Conservation (phyloP, 495 filamentous ascomycete genomes). For the Cladorrhinum samala region DNA sequence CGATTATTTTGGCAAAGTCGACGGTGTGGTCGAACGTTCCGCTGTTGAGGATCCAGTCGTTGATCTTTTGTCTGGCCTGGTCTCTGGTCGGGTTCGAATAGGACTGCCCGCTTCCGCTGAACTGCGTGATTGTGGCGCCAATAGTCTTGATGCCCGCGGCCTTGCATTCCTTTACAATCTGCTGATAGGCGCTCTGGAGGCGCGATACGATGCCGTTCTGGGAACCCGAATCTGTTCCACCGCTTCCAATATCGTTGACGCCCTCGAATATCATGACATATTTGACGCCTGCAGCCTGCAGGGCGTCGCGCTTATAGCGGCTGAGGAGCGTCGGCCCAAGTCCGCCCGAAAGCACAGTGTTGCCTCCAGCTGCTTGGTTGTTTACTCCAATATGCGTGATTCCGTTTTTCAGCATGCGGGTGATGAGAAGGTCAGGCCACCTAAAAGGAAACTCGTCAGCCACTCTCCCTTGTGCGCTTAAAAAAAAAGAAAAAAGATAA, state of each 20-base stretch:
- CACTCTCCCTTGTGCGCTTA: too few relatives aligned
- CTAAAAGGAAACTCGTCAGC: too few relatives aligned
- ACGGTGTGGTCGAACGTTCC: constrained; percentile 56
- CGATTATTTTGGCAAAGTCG: constrained; percentile 56
- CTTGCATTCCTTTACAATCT: constrained; percentile 54
- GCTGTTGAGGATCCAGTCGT: constrained; percentile 54
- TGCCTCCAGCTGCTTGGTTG: constrained; percentile 72
- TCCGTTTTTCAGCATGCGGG: constrained; percentile 44
- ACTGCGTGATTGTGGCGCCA: constrained; percentile 65
- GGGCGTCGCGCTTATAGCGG: constrained; percentile 59
- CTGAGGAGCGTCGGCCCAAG: constrained; percentile 56
- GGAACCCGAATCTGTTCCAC: constrained; percentile 35
- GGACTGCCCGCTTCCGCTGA: constrained; percentile 40
- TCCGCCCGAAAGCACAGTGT: constrained; percentile 57
- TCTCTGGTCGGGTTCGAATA: constrained; percentile 55
- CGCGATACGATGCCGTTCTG: constrained; percentile 47
- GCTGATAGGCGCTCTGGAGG: constrained; percentile 51
- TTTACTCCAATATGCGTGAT: constrained; percentile 49
- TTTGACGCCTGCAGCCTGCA: constrained; percentile 44
- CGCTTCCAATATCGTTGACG: constrained; percentile 62
- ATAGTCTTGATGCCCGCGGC: constrained; percentile 51
- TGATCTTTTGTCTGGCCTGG: constrained; percentile 51
- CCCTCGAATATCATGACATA: constrained; percentile 68
- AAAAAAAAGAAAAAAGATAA: too few relatives aligned
- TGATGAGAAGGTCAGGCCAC: constrained; percentile 62